Evolutionary conservation across 805 yeast genomes (phyloP).

Genomic region (Maudiozyma barnettii): DNA sequence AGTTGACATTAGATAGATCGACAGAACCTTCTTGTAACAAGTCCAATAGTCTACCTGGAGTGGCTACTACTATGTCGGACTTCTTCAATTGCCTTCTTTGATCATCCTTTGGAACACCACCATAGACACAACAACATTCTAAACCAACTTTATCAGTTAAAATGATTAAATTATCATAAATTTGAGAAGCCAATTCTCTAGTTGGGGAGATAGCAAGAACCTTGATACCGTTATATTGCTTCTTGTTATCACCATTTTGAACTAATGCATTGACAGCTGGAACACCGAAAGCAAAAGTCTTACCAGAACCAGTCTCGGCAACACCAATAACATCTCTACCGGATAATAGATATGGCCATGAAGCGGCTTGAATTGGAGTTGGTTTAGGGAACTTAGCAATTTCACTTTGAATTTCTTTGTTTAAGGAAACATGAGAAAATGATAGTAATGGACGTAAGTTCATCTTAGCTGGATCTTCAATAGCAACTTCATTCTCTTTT

Average conservation of each 20-base stretch:
- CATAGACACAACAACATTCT: constrained; percentile 79
- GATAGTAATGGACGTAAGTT: constrained; percentile 58
- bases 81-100: constrained; percentile 62
- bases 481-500: constrained; percentile 62
- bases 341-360: constrained; percentile 84
- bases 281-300: constrained; percentile 93
- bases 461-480: constrained; percentile 55
- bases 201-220: constrained; percentile 92
- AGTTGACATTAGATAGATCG: constrained; percentile 55
- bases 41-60: constrained; percentile 96
- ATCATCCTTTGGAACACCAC: constrained; percentile 94
- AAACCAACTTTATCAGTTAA: constrained; percentile 54
- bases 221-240: constrained; percentile 40
- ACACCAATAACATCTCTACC: constrained; percentile 90
- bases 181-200: constrained; percentile 93
- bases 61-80: constrained; percentile 82
- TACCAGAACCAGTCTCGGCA: constrained; percentile 98
- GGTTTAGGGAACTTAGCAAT: constrained; percentile 76
- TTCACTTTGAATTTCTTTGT: constrained; percentile 46
- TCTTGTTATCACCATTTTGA: constrained; percentile 17
- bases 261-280: constrained; percentile 79
- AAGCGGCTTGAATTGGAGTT: constrained; percentile 88
- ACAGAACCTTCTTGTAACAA: constrained; percentile 81
- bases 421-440: constrained; percentile 52
- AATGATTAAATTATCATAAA: constrained; percentile 64